Evolutionary conservation across 495 filamentous ascomycete species (phyloP), one percentile per base, ranked within the genome.

Genomic region (Penicillium silybi): DNA sequence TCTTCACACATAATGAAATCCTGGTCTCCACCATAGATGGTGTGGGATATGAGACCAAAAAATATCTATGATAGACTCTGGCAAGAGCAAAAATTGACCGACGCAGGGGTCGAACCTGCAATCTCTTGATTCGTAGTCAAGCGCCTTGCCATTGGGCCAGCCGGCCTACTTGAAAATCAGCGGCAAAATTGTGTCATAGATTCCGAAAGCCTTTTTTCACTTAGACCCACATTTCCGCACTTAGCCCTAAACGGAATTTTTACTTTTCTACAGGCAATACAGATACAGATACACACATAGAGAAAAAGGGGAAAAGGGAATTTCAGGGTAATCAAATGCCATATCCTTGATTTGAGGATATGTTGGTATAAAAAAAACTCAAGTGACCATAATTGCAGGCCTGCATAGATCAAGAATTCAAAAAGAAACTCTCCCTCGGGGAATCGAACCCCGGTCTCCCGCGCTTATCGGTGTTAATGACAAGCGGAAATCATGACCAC

Each of bases 51-150:
- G 1, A 29, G 15, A 38, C 6, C 35, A 38, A 38, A 38, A 38
- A 38, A 6, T 38, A 10, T 2, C 3, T 2, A 38, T 38, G 35
- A 16, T 16, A 2, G 13, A 16, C 35, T 38, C n/a, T 10, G 7
- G 6, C 9, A 26, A n/a, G 9, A n/a, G 19, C 27, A 62, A 61
- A 61, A 29, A 51, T 41, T 72, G 70, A 73, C 71, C 67, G 66
- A 73, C 65, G 70, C 70, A 68, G 71, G 68, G 64, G 55, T 70
- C 63, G 62, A 68, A 64, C 71, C 70, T 74, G 71, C 71, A 80
- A 80, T 80, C 78, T 80, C 74, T 80, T 80, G 78, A 80, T 80
- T 81, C 81, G 81, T 84, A 84, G 81, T 84, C 81, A 84, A 84
- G 79, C 80, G 80, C 80, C 81, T 84, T 84, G 76, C 81, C 81